Conservation (phyloP, 495 filamentous ascomycete genomes). For the Xylaria acuta region DNA sequence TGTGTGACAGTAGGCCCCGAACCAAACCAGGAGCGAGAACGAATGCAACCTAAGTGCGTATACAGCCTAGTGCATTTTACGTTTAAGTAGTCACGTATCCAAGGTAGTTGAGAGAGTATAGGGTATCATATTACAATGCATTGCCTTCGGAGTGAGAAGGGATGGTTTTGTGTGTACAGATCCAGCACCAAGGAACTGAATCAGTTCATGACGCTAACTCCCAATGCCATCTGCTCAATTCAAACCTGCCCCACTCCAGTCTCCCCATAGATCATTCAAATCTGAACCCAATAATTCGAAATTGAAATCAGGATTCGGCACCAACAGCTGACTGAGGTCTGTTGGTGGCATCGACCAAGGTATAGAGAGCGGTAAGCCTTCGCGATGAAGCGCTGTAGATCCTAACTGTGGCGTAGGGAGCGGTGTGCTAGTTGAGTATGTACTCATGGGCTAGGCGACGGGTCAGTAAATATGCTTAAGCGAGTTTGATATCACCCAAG, state of each 20-base stretch:
- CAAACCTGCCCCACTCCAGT: slow-evolving; percentile 35
- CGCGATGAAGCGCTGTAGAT: slow-evolving; percentile 30
- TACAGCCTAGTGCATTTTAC: background rate
- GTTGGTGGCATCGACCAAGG: slow-evolving; percentile 38
- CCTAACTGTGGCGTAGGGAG: slow-evolving; percentile 28
- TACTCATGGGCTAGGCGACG: slow-evolving; percentile 33
- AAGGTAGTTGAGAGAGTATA: background rate
- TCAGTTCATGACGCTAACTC: background rate
- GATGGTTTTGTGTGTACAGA: slow-evolving; percentile 8
- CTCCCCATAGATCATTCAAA: slow-evolving; percentile 42
- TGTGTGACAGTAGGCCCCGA: too few relatives aligned
- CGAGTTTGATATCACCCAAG: background rate
- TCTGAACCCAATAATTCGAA: slow-evolving; percentile 42
- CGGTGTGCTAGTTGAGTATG: slow-evolving; percentile 29
- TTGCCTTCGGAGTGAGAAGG: slow-evolving; percentile 15
- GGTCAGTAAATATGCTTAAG: background rate
- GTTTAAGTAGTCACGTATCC: background rate
- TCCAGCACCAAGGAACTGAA: background rate
- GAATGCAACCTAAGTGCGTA: background rate
- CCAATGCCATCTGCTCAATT: slow-evolving; percentile 11
- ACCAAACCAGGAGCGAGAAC: background rate
- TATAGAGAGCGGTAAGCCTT: slow-evolving; percentile 34
- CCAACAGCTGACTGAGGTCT: slow-evolving; percentile 29
- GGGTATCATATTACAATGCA: slow-evolving; percentile 21
- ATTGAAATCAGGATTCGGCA: slow-evolving; percentile 40